A percentile compares a stretch with the other conserved stretches of the same genome.
phyloP scores from a whole-genome alignment of 1,139 yeast species.

The Blastobotrys elegans region DNA sequence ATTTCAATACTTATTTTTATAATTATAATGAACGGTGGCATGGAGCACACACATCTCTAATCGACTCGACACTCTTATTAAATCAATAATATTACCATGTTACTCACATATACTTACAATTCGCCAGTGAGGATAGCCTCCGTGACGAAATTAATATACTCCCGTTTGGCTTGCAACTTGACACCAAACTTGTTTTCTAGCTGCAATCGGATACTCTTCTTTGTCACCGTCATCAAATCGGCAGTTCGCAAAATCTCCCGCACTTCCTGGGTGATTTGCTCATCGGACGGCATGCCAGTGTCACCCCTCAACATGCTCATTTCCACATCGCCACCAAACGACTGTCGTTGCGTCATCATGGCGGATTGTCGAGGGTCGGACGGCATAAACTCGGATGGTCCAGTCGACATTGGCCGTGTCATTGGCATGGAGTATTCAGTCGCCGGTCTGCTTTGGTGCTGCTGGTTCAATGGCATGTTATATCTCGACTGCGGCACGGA shows the following conservation, averaged over 20 bases:
- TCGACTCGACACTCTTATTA: no score
- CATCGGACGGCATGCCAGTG: slow-evolving; percentile 36
- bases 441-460: slow-evolving; percentile 1
- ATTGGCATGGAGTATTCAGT: slow-evolving; percentile 10
- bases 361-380: slow-evolving; percentile 2
- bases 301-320: slow-evolving; percentile 23
- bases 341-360: slow-evolving; percentile 14
- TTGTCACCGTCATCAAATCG: slow-evolving; percentile 38
- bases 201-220: slow-evolving; percentile 35
- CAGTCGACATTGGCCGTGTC: slow-evolving; percentile 12
- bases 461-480: slow-evolving; percentile 13
- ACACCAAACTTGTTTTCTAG: slow-evolving; percentile 36
- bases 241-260: slow-evolving; percentile 36
- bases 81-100: no score
- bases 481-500: slow-evolving; percentile 15
- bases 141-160: slow-evolving; percentile 38
- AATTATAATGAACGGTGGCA: no score
- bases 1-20: no score
- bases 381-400: slow-evolving; percentile 7
- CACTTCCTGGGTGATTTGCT: slow-evolving; percentile 35
- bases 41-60: no score
- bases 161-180: slow-evolving; percentile 33
- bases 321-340: slow-evolving; percentile 22
- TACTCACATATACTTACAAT: slow-evolving; percentile 25
- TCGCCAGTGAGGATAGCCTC: slow-evolving; percentile 40